Conservation (phyloP, 192 early-diverging fungal genomes). For the Backusella mclennaniae region DNA sequence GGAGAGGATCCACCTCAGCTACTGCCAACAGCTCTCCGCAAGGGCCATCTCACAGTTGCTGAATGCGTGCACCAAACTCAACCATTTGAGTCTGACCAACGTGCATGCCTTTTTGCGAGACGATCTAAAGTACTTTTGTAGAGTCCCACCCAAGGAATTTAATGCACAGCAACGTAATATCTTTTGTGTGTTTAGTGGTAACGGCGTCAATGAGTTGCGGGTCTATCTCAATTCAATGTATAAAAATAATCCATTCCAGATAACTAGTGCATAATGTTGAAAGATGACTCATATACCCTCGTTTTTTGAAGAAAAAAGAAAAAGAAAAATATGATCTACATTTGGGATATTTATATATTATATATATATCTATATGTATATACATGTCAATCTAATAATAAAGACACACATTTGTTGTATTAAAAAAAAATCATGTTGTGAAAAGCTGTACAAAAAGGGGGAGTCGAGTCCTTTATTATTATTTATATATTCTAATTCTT, state of each 20-base stretch:
- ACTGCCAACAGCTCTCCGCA: conserved; percentile 51
- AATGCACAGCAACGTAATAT: conserved; percentile 50
- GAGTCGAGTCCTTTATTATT: neutral
- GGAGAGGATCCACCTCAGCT: conserved; percentile 57
- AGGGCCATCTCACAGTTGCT: conserved; percentile 45
- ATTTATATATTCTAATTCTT: neutral
- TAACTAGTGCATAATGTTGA: neutral
- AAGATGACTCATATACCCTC: neutral
- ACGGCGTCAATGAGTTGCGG: conserved; percentile 52
- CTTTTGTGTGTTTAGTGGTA: conserved; percentile 61
- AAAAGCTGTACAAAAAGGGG: neutral
- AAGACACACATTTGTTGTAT: too few relatives aligned
- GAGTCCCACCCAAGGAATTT: conserved; percentile 53
- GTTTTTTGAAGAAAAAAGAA: neutral
- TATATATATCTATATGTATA: too few relatives aligned
- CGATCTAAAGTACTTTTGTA: conserved; percentile 49
- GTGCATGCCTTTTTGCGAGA: conserved; percentile 51
- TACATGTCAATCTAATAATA: too few relatives aligned
- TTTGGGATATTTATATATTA: too few relatives aligned
- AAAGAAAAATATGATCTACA: too few relatives aligned
- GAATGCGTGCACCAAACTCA: conserved; percentile 45
- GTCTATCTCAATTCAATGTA: conserved; percentile 31
- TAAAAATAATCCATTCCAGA: neutral
- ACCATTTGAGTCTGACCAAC: conserved; percentile 55
- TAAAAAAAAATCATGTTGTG: too few relatives aligned